Evolutionary conservation across 2,329 filamentous ascomycete genomes (phyloP).

Genomic region (Aspergillus sergii): DNA sequence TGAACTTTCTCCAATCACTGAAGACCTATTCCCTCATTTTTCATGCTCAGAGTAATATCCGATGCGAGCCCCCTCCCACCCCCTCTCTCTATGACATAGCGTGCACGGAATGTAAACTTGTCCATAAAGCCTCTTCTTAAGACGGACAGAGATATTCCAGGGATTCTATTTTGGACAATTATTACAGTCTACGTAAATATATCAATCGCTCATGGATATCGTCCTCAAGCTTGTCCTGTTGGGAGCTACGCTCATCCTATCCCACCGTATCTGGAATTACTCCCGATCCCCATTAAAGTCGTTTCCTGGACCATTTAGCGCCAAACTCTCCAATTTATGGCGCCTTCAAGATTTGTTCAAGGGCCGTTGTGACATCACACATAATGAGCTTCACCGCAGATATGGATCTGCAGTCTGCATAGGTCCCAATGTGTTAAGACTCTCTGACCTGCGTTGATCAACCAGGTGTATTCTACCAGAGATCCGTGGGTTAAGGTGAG

Average conservation of each 20-base stretch:
- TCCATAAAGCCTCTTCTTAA: not conserved
- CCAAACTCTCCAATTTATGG: constrained; percentile 15
- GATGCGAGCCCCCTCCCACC: not conserved
- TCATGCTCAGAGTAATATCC: not conserved
- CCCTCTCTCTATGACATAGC: not conserved
- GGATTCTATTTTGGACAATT: not conserved
- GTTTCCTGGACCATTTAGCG: constrained; percentile 9
- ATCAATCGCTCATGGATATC: not conserved
- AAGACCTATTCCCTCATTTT: not conserved
- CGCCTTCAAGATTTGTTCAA: constrained; percentile 8
- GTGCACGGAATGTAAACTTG: not conserved
- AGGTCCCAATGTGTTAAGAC: constrained; percentile 73
- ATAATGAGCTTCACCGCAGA: constrained; percentile 61
- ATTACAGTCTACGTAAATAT: no score
- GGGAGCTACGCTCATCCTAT: not conserved
- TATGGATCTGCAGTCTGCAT: constrained; percentile 74
- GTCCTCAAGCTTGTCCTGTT: not conserved
- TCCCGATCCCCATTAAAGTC: constrained; percentile 7
- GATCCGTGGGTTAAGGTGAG: constrained; percentile 50
- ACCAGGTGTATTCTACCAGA: constrained; percentile 76
- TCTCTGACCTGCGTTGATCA: constrained; percentile 71
- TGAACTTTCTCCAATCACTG: not conserved
- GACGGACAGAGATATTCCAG: not conserved
- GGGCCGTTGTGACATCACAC: constrained; percentile 10
- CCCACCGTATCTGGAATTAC: not conserved